phyloP scores from a whole-genome alignment of 495 filamentous ascomycete species.

The Penicillium pulvis region DNA sequence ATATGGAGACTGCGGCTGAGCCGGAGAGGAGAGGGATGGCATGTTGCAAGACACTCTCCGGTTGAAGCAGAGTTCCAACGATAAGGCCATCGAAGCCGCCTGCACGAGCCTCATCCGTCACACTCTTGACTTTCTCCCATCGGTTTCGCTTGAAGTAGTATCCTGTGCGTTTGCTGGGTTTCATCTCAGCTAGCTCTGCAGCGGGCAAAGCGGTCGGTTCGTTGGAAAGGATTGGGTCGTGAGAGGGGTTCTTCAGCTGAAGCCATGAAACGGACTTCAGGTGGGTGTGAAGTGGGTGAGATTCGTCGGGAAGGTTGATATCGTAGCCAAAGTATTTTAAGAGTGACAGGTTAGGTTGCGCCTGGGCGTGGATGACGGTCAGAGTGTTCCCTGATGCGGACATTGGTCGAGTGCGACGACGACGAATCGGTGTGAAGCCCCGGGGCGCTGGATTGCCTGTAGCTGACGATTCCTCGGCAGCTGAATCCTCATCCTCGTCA shows the following conservation, averaged over 20 bases:
- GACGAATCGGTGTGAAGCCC: slow-evolving; percentile 17
- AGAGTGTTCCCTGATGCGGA: slow-evolving; percentile 75
- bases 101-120: slow-evolving; percentile 70
- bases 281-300: slow-evolving; percentile 79
- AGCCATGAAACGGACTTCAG: slow-evolving; percentile 88
- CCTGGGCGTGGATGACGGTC: slow-evolving; percentile 82
- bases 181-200: slow-evolving; percentile 61
- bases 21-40: slow-evolving; percentile 78
- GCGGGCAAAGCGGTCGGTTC: slow-evolving; percentile 56
- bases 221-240: slow-evolving; percentile 67
- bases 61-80: slow-evolving; percentile 78
- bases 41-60: slow-evolving; percentile 70
- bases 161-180: slow-evolving; percentile 72
- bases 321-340: slow-evolving; percentile 89
- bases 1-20: slow-evolving; percentile 82
- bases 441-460: slow-evolving; percentile 8
- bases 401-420: slow-evolving; percentile 37
- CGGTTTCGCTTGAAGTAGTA: slow-evolving; percentile 86
- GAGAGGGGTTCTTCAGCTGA: slow-evolving; percentile 73
- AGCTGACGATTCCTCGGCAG: background rate
- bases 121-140: slow-evolving; percentile 65
- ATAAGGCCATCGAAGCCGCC: slow-evolving; percentile 85
- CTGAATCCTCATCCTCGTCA: slow-evolving; percentile 19
- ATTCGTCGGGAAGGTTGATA: slow-evolving; percentile 60
- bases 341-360: slow-evolving; percentile 84